These are phyloP conservation scores for Colletotrichum ledebouriae DNA, from an alignment of 2,329 filamentous ascomycete genomes.

Conservation along the genomic window DNA sequence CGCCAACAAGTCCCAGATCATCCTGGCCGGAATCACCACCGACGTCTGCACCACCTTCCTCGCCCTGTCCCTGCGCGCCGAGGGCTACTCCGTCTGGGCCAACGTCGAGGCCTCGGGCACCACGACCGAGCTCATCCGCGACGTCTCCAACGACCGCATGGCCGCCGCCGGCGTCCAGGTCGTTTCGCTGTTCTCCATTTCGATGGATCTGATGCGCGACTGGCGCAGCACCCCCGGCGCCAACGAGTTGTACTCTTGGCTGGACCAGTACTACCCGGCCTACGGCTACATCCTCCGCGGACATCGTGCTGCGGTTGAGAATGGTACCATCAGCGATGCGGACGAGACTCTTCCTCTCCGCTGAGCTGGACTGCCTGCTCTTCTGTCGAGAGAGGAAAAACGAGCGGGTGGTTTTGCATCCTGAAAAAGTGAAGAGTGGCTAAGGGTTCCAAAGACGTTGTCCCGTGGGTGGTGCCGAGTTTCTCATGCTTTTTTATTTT, in stretches of 20 bases:
- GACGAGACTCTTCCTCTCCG: slow-evolving; percentile 54
- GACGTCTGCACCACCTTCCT: slow-evolving; percentile 84
- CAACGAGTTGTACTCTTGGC: slow-evolving; percentile 70
- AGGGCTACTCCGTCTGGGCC: slow-evolving; percentile 80
- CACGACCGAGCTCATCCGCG: slow-evolving; percentile 70
- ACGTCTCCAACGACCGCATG: slow-evolving; percentile 77
- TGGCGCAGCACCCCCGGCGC: slow-evolving; percentile 71
- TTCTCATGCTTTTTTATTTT: too few species aligned
- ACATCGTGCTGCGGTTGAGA: slow-evolving; percentile 71
- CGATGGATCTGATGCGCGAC: slow-evolving; percentile 78
- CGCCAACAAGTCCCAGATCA: slow-evolving; percentile 76
- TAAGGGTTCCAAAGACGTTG: too few species aligned
- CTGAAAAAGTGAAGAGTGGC: background rate
- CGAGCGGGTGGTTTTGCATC: too few species aligned
- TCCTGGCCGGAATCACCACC: slow-evolving; percentile 79
- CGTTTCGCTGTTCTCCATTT: slow-evolving; percentile 72
- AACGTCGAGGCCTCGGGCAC: slow-evolving; percentile 81
- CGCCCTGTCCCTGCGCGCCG: slow-evolving; percentile 77
- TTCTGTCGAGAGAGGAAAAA: too few species aligned
- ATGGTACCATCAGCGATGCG: slow-evolving; percentile 70
- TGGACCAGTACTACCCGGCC: slow-evolving; percentile 74
- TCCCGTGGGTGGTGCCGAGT: too few species aligned
- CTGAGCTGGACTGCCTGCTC: background rate
- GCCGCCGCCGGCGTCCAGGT: slow-evolving; percentile 74
- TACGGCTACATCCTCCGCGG: slow-evolving; percentile 74